Evolutionary conservation across 352 stramenopile species (phyloP).

Genomic region (Globisporangium takayamanum): DNA sequence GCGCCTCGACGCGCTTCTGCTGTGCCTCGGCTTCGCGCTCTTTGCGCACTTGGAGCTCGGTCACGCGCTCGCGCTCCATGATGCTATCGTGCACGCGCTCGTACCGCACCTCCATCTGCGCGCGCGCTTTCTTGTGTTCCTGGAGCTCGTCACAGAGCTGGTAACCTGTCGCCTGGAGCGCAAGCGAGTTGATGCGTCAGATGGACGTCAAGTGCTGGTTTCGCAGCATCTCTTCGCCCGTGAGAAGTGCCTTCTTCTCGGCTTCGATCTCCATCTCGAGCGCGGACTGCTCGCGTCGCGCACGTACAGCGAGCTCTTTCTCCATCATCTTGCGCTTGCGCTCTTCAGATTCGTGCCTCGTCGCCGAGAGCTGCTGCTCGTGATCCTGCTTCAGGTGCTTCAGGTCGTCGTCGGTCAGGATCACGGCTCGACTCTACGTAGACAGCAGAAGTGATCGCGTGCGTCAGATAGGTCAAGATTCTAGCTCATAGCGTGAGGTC

Average conservation of each 20-base stretch:
- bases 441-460: background rate
- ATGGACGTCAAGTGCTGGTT: slow-evolving; percentile 60
- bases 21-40: slow-evolving; percentile 31
- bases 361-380: slow-evolving; percentile 30
- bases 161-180: slow-evolving; percentile 53
- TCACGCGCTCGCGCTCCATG: slow-evolving; percentile 60
- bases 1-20: slow-evolving; percentile 49
- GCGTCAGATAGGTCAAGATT: background rate
- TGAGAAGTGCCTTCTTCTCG: slow-evolving; percentile 56
- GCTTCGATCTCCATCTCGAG: slow-evolving; percentile 70
- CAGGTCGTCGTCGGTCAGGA: slow-evolving; percentile 45
- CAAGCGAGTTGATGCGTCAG: slow-evolving; percentile 62
- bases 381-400: slow-evolving; percentile 31
- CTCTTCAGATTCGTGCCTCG: slow-evolving; percentile 53
- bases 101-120: slow-evolving; percentile 45
- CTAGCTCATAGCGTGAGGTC: background rate
- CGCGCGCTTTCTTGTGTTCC: slow-evolving; percentile 32
- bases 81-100: slow-evolving; percentile 64
- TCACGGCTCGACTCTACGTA: slow-evolving; percentile 38
- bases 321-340: slow-evolving; percentile 74
- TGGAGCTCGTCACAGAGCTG: slow-evolving; percentile 54
- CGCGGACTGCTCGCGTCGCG: slow-evolving; percentile 54
- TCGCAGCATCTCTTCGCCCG: slow-evolving; percentile 47
- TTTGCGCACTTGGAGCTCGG: slow-evolving; percentile 49
- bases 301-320: slow-evolving; percentile 64